Percentiles rank a stretch among this genome's conserved stretches.
Conservation (phyloP, 2,329 filamentous ascomycete species). For the Phyllosticta paracitricarpa region DNA sequence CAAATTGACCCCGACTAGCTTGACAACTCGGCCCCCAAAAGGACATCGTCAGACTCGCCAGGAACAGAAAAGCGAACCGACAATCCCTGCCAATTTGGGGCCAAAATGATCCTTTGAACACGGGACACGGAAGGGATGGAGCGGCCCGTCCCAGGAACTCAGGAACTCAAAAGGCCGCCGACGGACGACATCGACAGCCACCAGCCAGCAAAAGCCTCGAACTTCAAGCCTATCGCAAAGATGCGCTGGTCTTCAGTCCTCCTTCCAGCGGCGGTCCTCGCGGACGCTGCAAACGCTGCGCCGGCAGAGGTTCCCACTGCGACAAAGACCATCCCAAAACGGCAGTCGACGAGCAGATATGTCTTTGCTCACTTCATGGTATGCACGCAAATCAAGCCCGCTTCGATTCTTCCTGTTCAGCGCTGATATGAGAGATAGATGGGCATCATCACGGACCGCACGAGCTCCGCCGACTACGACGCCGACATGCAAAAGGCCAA, state of each 20-base stretch:
- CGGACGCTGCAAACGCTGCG: background rate
- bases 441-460: conserved; percentile 18
- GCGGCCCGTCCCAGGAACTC: background rate
- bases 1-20: background rate
- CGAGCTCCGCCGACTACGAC: conserved; percentile 19
- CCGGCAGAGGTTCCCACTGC: background rate
- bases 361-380: conserved; percentile 8
- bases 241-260: background rate
- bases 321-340: background rate
- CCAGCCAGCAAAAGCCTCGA: background rate
- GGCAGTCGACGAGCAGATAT: background rate
- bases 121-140: background rate
- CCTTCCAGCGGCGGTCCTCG: background rate
- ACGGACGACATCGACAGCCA: background rate
- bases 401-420: background rate
- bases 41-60: background rate
- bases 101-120: background rate
- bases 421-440: conserved; percentile 12
- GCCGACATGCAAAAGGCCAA: conserved; percentile 20
- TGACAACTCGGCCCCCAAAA: background rate
- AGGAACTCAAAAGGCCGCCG: background rate
- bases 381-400: background rate
- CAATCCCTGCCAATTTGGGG: background rate
- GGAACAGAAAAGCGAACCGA: background rate
- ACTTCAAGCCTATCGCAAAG: background rate